Percentiles rank a stretch among this genome's conserved stretches.
phyloP scores from a whole-genome alignment of 2,329 filamentous ascomycete genomes.

The Chaetomium strumarium region DNA sequence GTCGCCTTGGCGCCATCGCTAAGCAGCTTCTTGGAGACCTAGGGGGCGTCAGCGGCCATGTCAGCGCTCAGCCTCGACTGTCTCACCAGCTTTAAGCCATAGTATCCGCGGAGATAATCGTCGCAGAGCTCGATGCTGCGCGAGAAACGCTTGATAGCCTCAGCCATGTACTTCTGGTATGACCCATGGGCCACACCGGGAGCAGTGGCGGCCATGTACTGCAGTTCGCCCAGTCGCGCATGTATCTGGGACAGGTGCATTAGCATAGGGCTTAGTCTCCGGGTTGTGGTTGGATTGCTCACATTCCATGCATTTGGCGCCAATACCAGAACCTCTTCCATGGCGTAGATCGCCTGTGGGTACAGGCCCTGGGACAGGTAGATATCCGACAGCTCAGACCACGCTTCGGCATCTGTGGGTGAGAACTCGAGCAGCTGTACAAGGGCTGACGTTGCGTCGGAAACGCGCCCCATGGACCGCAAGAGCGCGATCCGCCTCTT shows the following conservation, averaged over 20 bases:
- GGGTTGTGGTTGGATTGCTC: conserved; percentile 31
- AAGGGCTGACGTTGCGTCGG: conserved; percentile 70
- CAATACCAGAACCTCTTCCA: conserved; percentile 85
- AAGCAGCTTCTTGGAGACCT: conserved; percentile 49
- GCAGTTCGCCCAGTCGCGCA: conserved; percentile 76
- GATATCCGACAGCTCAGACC: conserved; percentile 84
- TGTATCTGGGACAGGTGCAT: conserved; percentile 58
- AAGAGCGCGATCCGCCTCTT: conserved; percentile 81
- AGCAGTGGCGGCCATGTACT: conserved; percentile 61
- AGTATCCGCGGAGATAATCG: conserved; percentile 85
- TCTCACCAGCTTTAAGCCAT: conserved; percentile 75
- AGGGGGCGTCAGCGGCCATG: conserved; percentile 24
- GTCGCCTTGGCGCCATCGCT: conserved; percentile 35
- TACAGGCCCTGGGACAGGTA: conserved; percentile 76
- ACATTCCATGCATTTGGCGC: conserved; percentile 95
- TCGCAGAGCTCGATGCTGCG: conserved; percentile 91
- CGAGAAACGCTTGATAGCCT: conserved; percentile 78
- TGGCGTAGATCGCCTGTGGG: conserved; percentile 75
- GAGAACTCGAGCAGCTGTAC: conserved; percentile 72
- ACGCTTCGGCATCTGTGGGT: conserved; percentile 87
- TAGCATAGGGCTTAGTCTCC: conserved; percentile 24
- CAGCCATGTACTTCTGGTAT: conserved; percentile 52
- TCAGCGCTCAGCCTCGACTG: neutral
- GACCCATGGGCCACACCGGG: conserved; percentile 32
- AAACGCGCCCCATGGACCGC: conserved; percentile 60